phyloP scores from a whole-genome alignment of 2,329 filamentous ascomycete species.

The Teratosphaeria nubilosa region DNA sequence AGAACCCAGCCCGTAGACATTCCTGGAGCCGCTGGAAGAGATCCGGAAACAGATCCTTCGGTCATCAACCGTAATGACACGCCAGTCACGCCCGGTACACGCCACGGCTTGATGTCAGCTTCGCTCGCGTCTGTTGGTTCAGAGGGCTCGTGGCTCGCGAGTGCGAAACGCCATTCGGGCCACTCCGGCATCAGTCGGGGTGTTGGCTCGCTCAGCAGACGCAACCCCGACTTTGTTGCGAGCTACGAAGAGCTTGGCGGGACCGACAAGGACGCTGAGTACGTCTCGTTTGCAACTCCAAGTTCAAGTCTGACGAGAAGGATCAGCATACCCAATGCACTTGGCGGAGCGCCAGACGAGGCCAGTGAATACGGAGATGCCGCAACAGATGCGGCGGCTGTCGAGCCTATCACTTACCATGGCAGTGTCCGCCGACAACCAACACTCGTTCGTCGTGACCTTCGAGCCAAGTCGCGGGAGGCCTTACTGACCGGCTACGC shows the following conservation, averaged over 20 bases:
- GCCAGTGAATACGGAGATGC: conserved; percentile 8
- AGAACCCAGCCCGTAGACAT: conserved; percentile 7
- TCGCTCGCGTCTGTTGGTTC: conserved; percentile 92
- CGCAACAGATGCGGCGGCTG: background rate
- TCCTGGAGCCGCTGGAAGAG: conserved; percentile 1
- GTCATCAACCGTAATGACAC: conserved; percentile 30
- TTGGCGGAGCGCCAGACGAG: conserved; percentile 40
- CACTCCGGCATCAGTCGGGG: conserved; percentile 38
- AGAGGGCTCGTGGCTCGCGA: conserved; percentile 82
- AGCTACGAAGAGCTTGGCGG: conserved; percentile 54
- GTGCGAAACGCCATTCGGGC: conserved; percentile 42
- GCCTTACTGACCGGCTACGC: conserved; percentile 46
- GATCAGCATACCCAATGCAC: conserved; percentile 6
- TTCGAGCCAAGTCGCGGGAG: conserved; percentile 51
- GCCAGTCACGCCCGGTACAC: conserved; percentile 18
- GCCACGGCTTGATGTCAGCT: conserved; percentile 50
- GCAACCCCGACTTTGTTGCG: conserved; percentile 44
- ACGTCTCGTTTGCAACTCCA: conserved; percentile 39
- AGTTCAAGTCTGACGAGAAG: conserved; percentile 1
- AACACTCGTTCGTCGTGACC: conserved; percentile 52
- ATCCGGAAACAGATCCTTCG: conserved; percentile 2
- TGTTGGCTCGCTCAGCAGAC: conserved; percentile 33
- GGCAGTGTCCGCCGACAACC: conserved; percentile 46
- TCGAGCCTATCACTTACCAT: conserved; percentile 27
- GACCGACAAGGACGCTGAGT: conserved; percentile 59